Base-by-base conservation (phyloP, 768 basidiomycete species). In the Russula olivacea region DNA sequence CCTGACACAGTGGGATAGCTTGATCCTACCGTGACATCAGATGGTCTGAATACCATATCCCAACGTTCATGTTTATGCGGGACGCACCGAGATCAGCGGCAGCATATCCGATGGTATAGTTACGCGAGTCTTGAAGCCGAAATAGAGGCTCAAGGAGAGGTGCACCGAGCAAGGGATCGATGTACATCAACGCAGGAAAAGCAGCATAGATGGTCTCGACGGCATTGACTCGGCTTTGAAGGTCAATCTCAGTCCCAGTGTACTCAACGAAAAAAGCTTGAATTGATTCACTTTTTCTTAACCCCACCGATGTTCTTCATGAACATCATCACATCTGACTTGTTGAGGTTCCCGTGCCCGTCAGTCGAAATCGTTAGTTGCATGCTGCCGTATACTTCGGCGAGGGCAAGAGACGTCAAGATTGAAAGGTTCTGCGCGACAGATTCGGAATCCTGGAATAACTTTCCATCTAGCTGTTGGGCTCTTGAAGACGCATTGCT, bases 131-230 rank as follows among this genome's bases (percentile, higher is more conserved):
- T 55, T 71, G 64, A 59, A 66, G 64, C 19, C 49, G 65, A 48
- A 72, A 58, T 11, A 72, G 60, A 30, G 71, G 71, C 30, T 61
- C 57, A 10, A 72, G 62, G 23, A 69, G 66, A 21, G 34, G 56
- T 21, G 43, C 59, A 1, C 83, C 83, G 32, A 85, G 74, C 1
- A 55, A 63, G 1, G 83, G 80, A 68, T 85, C 83, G 52, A 78
- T 74, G 67, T 85, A 86, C 57, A 86, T 69, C 54, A 83, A 72
- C 4, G 79, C 71, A 11, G 77, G 84, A 70, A 80, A 84, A 6
- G 82, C 68, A 23, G 80, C 72, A 65, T 74, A 81, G n/a, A 81
- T 74, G 23, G 83, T 81, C 61, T 87, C 84, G 10, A 85, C 81
- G 0, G 84, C 77, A 66, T 79, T 82, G 6, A 75, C 76, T 28